Base-by-base conservation (phyloP, 2,329 filamentous ascomycete species). In the Dryadomyces quercivorus region DNA sequence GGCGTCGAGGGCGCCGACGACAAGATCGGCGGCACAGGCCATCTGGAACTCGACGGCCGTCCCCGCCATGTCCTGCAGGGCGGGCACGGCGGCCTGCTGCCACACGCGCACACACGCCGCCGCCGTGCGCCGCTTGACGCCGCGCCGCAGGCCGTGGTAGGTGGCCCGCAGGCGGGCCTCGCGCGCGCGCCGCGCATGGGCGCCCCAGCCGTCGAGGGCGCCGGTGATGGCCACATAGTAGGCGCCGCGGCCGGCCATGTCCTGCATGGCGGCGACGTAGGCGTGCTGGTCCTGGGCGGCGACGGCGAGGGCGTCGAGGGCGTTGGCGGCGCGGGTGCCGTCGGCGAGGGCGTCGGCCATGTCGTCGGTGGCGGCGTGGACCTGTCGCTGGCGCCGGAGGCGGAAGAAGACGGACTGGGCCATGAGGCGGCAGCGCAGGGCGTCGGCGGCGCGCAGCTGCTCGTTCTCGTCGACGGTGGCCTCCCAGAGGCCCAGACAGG, bases 201-300 rank as follows among this genome's bases (percentile, higher is more conserved):
- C 47, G 1, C 49, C 26, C 61, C 61, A 62, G 48, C 57, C 59
- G 5, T 53, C 34, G 20, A 61, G 50, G 6, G 58, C 56, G 40
- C 57, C 58, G n/a, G 48, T 48, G 13, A 56, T 55, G 26, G 55
- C 53, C 18, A 61, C 58, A 16, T 61, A 62, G 46, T 56, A 62
- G 18, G 61, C 61, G 8, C 61, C 61, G 12, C 59, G 60, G 4
- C 42, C 43, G 0, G 61, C 59, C 8, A 60, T 22, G 6, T 47
- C 40, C 9, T 50, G 52, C 51, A 58, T 58, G 20, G 18, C 54
- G 3, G 40, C 55, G 16, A 56, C 12, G 2, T 18, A n/a, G 18
- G 12, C 4, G 8, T 12, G 51, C 4, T 46, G 36, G 6, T 42
- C 54, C 2, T 42, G 52, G 1, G 45, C 51, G 1, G 51, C 56